Conservation (phyloP, 2,329 filamentous ascomycete genomes). For the Curvularia spicifera region DNA sequence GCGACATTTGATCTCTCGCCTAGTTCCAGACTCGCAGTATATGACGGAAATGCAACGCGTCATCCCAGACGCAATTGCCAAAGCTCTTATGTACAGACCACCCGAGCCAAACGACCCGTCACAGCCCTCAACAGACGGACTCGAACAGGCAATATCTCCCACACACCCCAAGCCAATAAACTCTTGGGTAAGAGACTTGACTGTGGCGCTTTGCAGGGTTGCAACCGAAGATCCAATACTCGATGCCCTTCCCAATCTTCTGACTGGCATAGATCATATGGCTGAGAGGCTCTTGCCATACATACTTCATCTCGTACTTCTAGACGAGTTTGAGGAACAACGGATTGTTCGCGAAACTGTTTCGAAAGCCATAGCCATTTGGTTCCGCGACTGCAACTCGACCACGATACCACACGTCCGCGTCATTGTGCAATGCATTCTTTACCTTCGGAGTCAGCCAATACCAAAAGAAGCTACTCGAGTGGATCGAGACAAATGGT, state of each 20-base stretch:
- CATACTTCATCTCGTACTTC: conserved; percentile 80
- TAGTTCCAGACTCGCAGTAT: conserved; percentile 31
- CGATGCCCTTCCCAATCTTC: conserved; percentile 68
- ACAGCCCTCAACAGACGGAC: conserved; percentile 13
- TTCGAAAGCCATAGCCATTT: conserved; percentile 69
- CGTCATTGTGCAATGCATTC: conserved; percentile 76
- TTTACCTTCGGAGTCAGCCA: conserved; percentile 87
- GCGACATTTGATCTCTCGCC: conserved; percentile 39
- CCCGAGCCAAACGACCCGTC: conserved; percentile 18
- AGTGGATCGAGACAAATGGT: conserved; percentile 80
- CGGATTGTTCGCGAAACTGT: conserved; percentile 63
- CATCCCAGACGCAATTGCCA: conserved; percentile 40
- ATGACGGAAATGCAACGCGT: conserved; percentile 38
- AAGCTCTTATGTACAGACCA: conserved; percentile 36
- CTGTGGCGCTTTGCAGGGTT: conserved; percentile 60
- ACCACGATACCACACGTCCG: conserved; percentile 67
- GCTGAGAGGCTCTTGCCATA: conserved; percentile 80
- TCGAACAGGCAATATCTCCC: conserved; percentile 29
- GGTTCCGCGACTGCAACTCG: conserved; percentile 62
- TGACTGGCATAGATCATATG: conserved; percentile 71
- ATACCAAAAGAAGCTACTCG: conserved; percentile 77
- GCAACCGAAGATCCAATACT: conserved; percentile 71
- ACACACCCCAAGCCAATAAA: conserved; percentile 27
- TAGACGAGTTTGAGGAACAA: conserved; percentile 68
- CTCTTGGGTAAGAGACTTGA: conserved; percentile 69